Evolutionary conservation across 441 rosid species (phyloP).

Genomic region (Cnidoscolus chayamansa): DNA sequence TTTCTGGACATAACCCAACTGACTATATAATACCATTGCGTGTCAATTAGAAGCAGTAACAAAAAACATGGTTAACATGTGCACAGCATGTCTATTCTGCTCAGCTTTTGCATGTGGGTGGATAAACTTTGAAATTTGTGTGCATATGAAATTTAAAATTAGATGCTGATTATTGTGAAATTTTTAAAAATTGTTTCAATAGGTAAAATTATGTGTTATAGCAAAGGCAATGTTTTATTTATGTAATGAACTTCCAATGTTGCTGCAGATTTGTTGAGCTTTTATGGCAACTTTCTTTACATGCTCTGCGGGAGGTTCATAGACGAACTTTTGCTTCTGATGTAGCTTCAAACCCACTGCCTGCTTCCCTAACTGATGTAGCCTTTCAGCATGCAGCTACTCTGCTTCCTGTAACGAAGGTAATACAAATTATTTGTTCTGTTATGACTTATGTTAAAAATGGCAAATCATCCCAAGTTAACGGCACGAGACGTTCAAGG

Average conservation of each 20-base stretch:
- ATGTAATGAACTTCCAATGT: conserved; percentile 20
- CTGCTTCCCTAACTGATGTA: conserved; percentile 92
- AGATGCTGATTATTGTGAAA: background rate
- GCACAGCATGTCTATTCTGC: background rate
- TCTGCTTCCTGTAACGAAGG: conserved; percentile 95
- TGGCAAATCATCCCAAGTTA: background rate
- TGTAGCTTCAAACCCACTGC: conserved; percentile 81
- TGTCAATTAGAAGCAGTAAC: background rate
- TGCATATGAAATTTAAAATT: background rate
- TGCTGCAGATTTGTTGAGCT: conserved; percentile 94
- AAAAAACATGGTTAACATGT: background rate
- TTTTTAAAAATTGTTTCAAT: background rate
- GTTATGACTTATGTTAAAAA: background rate
- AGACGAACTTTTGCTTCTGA: conserved; percentile 89
- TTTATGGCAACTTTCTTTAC: conserved; percentile 98
- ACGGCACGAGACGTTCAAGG: background rate
- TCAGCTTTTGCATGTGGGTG: background rate
- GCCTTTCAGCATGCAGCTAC: conserved; percentile 99
- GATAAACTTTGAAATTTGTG: background rate
- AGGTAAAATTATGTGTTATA: background rate
- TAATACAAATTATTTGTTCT: conserved; percentile 20
- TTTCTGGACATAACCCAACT: background rate
- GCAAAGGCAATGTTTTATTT: background rate
- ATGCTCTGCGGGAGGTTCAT: conserved; percentile 96
- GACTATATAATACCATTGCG: background rate